Conservation (phyloP, 192 early-diverging fungal species). For the Gonapodya prolifera region DNA sequence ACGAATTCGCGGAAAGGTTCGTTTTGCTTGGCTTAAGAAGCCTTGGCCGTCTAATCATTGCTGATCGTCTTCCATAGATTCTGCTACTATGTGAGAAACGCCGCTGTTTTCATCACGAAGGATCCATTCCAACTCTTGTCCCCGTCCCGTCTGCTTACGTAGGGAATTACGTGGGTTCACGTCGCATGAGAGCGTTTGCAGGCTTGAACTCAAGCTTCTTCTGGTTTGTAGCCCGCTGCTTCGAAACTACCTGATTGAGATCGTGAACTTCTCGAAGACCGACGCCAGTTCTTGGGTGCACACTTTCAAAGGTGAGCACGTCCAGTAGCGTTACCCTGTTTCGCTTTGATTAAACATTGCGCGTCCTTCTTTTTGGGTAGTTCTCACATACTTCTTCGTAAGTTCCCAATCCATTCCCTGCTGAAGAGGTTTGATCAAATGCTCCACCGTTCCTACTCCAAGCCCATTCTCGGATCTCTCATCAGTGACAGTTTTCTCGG, state of each 20-base stretch:
- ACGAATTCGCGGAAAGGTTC: slow-evolving; percentile 29
- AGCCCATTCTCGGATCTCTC: slow-evolving; percentile 43
- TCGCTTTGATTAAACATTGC: no score
- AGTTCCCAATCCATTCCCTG: neutral
- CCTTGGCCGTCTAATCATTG: no score
- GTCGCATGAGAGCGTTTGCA: neutral
- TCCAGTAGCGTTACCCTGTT: no score
- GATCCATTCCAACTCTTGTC: no score
- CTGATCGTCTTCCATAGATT: no score
- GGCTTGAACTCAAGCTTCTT: no score
- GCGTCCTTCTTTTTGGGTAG: no score
- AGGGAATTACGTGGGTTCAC: neutral
- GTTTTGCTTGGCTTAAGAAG: neutral
- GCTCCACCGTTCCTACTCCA: slow-evolving; percentile 31
- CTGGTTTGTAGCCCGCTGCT: no score
- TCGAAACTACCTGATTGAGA: neutral
- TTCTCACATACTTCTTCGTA: neutral
- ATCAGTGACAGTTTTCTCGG: slow-evolving; percentile 50
- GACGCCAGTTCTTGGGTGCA: neutral
- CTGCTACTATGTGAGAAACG: neutral
- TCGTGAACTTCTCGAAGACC: neutral
- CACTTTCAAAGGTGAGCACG: neutral
- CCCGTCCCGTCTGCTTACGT: no score
- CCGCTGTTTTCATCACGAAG: no score
- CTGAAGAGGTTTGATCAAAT: neutral